A percentile compares a stretch with the other conserved stretches of the same genome.
Evolutionary conservation across 176 grass and related monocot genomes (phyloP).

Genomic region (Elymus sibiricus): DNA sequence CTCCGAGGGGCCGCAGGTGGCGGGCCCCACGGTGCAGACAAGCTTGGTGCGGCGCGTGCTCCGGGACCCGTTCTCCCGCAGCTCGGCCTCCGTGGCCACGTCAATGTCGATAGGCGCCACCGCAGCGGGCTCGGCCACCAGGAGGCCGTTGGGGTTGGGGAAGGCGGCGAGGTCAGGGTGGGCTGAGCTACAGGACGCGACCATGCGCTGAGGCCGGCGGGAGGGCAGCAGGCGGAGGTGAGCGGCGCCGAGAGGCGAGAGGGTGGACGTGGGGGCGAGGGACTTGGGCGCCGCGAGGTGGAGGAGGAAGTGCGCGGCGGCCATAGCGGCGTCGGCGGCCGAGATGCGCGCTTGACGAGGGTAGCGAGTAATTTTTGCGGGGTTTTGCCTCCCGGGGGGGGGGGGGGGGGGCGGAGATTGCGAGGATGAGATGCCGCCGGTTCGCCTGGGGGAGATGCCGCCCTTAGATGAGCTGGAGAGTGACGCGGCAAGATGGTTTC

Average conservation of each 20-base stretch:
- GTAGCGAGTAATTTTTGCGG: not conserved
- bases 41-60: conserved; percentile 98
- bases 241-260: not conserved
- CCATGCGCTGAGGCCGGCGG: not conserved
- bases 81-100: conserved; percentile 71
- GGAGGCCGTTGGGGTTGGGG: conserved; percentile 39
- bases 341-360: conserved; percentile 16
- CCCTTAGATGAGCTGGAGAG: not conserved
- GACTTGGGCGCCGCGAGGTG: not conserved
- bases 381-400: not conserved
- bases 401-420: conserved; percentile 32
- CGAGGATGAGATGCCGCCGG: conserved; percentile 4
- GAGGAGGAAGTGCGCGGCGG: conserved; percentile 28
- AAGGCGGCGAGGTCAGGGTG: conserved; percentile 30
- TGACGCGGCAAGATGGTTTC: not conserved
- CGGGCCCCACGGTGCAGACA: conserved; percentile 85
- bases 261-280: not conserved
- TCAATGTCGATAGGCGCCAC: conserved; percentile 43
- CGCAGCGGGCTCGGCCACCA: conserved; percentile 8
- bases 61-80: conserved; percentile 91
- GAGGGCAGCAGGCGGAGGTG: not conserved
- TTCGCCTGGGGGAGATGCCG: conserved; percentile 5
- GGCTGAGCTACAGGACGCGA: not conserved
- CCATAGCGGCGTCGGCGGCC: conserved; percentile 2
- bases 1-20: conserved; percentile 64